Conservation (phyloP, 2,329 filamentous ascomycete genomes). For the Aspergillus hortae region DNA sequence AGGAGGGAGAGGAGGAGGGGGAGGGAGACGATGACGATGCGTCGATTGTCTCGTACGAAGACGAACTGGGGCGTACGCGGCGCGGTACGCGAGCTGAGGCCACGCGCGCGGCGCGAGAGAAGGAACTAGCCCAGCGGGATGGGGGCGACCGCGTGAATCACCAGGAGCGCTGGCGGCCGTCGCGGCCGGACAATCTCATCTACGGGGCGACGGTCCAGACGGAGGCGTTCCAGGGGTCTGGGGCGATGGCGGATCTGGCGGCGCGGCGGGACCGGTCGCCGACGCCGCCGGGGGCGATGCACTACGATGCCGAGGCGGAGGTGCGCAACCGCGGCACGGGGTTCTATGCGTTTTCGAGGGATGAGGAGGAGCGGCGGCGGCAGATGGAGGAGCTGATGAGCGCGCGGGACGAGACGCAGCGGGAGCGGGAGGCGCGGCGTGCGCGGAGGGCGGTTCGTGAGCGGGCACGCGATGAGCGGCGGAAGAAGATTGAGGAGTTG, state of each 20-base stretch:
- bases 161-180: conserved; percentile 39
- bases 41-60: conserved; percentile 78
- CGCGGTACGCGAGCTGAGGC: conserved; percentile 68
- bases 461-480: conserved; percentile 59
- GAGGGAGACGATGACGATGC: conserved; percentile 45
- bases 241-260: conserved; percentile 75
- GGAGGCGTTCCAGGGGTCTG: conserved; percentile 68
- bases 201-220: conserved; percentile 82
- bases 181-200: conserved; percentile 67
- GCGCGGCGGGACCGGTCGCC: conserved; percentile 71
- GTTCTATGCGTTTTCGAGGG: conserved; percentile 84
- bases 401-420: conserved; percentile 67
- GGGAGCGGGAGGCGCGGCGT: conserved; percentile 54
- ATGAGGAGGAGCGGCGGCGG: conserved; percentile 61
- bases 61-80: conserved; percentile 86
- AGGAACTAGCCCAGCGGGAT: conserved; percentile 14
- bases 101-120: conserved; percentile 58
- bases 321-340: conserved; percentile 83
- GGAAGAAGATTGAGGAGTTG: conserved; percentile 47
- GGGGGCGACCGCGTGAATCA: conserved; percentile 13
- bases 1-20: conserved; percentile 27
- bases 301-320: conserved; percentile 84
- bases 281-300: conserved; percentile 74
- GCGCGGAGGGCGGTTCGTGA: conserved; percentile 58
- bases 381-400: conserved; percentile 75